Base-by-base conservation (phyloP, 2,329 filamentous ascomycete species). In the Clonostachys chloroleuca region DNA sequence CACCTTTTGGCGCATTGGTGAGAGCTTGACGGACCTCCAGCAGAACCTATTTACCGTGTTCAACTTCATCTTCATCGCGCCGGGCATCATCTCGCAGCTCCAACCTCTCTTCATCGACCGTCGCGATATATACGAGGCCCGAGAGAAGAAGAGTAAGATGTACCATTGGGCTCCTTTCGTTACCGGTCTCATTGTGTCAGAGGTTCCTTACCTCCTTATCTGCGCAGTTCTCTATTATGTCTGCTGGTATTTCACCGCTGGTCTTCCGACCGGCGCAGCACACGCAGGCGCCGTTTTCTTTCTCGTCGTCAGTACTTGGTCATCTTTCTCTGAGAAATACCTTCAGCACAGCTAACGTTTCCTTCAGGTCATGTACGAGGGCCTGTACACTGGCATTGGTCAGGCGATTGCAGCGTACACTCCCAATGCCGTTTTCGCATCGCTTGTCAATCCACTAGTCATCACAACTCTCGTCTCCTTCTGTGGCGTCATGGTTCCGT, bases 401-500 rank as follows among this genome's bases (percentile, higher is more conserved):
- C 81, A 85, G 54, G 79, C 81, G 55, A 69, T 83, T n/a, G 79
- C 80, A 0, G 80, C 81, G 2, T 84, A 82, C 49, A 76, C 80
- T 0, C 81, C 80, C 0, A 83, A 81, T 51, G 78, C 74, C 36
- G 73, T 81, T 9, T 82, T 83, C 40, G 80, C 81, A 0, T 68
- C 77, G 0, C 68, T 83, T 5, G 72, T 74, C 51, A 83, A 83
- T 51, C 79, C 79, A 0, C 57, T 83, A 1, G 46, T 83, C 12
- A 65, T 83, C 47, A 72, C 75, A 58, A 61, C 81, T 39, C 69
- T 89, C 4, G 74, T 88, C 10, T 79, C 77, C 2, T 91, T 92
- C 69, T 89, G 86, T 55, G 87, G 87, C 51, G 84, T 90, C 2
- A 70, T 89, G 6, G 86, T 90, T 0, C 85, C 86, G 0, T 88